These are phyloP conservation scores for Epithele typhae DNA, from an alignment of 768 basidiomycete genomes.

Conservation along the genomic window DNA sequence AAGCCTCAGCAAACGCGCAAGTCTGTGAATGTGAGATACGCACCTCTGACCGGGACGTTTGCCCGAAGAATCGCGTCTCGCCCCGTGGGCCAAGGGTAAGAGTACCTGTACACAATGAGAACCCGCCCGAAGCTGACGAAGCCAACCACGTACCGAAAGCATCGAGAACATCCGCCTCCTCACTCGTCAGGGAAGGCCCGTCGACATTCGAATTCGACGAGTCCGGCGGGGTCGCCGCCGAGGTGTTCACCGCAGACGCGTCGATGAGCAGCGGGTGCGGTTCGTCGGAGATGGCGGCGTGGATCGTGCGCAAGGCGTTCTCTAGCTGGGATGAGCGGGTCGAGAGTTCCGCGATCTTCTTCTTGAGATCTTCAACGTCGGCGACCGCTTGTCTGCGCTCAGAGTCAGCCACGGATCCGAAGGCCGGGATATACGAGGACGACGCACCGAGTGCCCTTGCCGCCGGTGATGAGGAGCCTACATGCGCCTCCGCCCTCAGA, in stretches of 20 bases:
- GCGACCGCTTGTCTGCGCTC: constrained; percentile 49
- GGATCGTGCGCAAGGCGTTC: constrained; percentile 47
- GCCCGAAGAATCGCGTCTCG: constrained; percentile 54
- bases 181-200: constrained; percentile 11
- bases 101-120: constrained; percentile 37
- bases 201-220: constrained; percentile 5
- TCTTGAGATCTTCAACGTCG: constrained; percentile 68
- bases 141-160: constrained; percentile 38
- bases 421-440: not conserved
- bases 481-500: not conserved
- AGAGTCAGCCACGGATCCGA: not conserved
- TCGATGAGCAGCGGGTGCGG: constrained; percentile 45
- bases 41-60: constrained; percentile 68
- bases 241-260: not conserved
- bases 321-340: constrained; percentile 61
- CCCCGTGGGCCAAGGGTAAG: constrained; percentile 52
- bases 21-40: constrained; percentile 8
- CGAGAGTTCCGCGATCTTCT: constrained; percentile 51
- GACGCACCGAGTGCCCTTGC: constrained; percentile 53
- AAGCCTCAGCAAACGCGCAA: not conserved
- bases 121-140: not conserved
- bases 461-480: constrained; percentile 49
- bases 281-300: constrained; percentile 42
- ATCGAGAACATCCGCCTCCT: constrained; percentile 46
- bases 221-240: not conserved